Evolutionary conservation across 2,329 filamentous ascomycete genomes (phyloP).

Genomic region (Leptodontidium sp.): DNA sequence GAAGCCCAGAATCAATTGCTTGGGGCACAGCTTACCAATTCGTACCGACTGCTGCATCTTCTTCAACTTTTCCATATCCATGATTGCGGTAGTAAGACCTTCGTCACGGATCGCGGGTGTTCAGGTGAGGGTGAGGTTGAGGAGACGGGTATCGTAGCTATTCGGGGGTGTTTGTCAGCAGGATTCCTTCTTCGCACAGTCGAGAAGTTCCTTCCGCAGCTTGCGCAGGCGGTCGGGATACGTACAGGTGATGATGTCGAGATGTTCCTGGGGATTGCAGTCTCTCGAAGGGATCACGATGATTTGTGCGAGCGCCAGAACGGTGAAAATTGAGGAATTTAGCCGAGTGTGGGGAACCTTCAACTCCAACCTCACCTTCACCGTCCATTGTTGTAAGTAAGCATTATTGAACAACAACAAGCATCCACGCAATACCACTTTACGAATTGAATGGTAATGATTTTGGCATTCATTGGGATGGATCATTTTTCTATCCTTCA

Average conservation of each 20-base stretch:
- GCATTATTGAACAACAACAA: neutral
- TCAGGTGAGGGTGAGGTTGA: slow-evolving; percentile 24
- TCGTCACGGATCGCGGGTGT: slow-evolving; percentile 38
- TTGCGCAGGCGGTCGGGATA: slow-evolving; percentile 14
- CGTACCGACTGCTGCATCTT: slow-evolving; percentile 71
- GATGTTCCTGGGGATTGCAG: slow-evolving; percentile 27
- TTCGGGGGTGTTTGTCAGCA: slow-evolving; percentile 21
- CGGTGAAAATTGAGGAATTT: slow-evolving; percentile 22
- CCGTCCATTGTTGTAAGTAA: neutral
- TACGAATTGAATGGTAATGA: neutral
- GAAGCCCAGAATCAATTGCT: slow-evolving; percentile 5
- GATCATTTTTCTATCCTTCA: no score
- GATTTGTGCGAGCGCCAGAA: slow-evolving; percentile 22
- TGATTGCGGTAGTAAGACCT: slow-evolving; percentile 53
- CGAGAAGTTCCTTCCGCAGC: slow-evolving; percentile 14
- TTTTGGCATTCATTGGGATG: no score
- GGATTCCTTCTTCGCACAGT: neutral
- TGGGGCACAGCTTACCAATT: slow-evolving; percentile 43
- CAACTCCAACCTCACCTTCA: slow-evolving; percentile 22
- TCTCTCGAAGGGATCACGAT: slow-evolving; percentile 21
- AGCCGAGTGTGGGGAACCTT: slow-evolving; percentile 26
- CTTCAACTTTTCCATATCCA: slow-evolving; percentile 73
- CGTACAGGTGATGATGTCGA: slow-evolving; percentile 29
- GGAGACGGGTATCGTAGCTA: slow-evolving; percentile 21
- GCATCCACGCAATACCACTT: neutral